Base-by-base conservation (phyloP, 257 asterid species). In the Anisodus acutangulus region DNA sequence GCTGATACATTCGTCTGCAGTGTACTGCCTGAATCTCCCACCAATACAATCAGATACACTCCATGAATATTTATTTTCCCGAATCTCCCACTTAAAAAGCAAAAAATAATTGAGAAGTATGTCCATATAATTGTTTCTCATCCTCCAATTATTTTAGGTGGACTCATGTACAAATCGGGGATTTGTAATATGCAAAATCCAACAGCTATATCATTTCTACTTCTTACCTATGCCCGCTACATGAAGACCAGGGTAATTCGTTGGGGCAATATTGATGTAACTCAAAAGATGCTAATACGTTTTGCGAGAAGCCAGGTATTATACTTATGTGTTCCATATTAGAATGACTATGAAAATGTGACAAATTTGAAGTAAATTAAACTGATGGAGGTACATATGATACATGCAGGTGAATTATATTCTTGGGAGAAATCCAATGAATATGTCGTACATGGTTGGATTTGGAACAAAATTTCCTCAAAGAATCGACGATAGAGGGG, bases 171-270 rank as follows among this genome's bases (percentile, higher is more conserved):
- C 86, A 94, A 95, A 90, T 59, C 91, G 72, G 81, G 90, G 17
- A 87, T 84, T 16, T 92, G 95, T 88, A 95, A 94, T 86, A 88
- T 95, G 67, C 97, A 95, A 78, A 91, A 94, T 31, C 95, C 93
- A 7, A 91, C 97, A 78, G 85, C 97, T 22, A 90, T 92, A 59
- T 90, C 96, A 3, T 91, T 87, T 91, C 88, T 95, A 89, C 91
- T 95, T 0, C 90, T 96, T 0, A 95, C 99, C 12, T 95, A 95
- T 87, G 88, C 97, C 5, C 94, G 92, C 45, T 93, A 94, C 90
- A 92, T 94, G 97, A 92, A 96, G 4, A 12, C 85, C 47, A 58
- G 89, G 68, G 86, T 90, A 6, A 91, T 93, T 88, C 90, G 72
- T 31, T 91, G 95, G 22, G 98, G 97, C 6, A 87, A 67, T 81